Evolutionary conservation across 306 rosid species (phyloP).

Genomic region (Acacia crassicarpa): DNA sequence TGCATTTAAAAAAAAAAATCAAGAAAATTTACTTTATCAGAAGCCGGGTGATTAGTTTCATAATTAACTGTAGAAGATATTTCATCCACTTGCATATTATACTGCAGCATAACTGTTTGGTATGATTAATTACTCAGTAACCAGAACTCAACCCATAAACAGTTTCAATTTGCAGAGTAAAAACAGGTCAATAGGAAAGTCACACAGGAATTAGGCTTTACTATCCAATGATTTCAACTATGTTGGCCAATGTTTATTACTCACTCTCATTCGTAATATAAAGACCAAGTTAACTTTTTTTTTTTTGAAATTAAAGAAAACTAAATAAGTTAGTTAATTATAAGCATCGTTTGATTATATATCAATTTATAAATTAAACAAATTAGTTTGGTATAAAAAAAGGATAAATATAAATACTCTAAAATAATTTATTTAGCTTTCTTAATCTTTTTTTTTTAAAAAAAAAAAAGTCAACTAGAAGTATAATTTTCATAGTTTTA

Average conservation of each 20-base stretch:
- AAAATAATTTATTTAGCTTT: too few relatives aligned
- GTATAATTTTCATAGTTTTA: slow-evolving; percentile 12
- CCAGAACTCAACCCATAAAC: background rate
- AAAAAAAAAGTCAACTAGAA: background rate
- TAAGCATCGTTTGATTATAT: too few relatives aligned
- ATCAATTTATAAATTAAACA: too few relatives aligned
- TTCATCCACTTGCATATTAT: background rate
- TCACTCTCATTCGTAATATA: too few relatives aligned
- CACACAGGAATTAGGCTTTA: slow-evolving; percentile 30
- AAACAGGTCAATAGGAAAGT: background rate
- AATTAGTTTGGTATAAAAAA: too few relatives aligned
- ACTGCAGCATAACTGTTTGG: background rate
- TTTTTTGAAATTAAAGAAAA: too few relatives aligned
- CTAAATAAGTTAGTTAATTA: too few relatives aligned
- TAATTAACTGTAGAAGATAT: background rate
- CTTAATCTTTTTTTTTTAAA: too few relatives aligned
- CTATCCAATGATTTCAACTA: background rate
- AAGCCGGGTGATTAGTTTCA: too few relatives aligned
- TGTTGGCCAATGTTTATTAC: background rate
- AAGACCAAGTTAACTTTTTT: too few relatives aligned
- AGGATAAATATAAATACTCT: too few relatives aligned
- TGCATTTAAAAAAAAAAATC: slow-evolving; percentile 29
- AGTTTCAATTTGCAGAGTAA: background rate
- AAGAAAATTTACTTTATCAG: too few relatives aligned
- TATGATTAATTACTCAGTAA: background rate